Evolutionary conservation across 768 basidiomycete genomes (phyloP).

Genomic region (Rickenella mellea): DNA sequence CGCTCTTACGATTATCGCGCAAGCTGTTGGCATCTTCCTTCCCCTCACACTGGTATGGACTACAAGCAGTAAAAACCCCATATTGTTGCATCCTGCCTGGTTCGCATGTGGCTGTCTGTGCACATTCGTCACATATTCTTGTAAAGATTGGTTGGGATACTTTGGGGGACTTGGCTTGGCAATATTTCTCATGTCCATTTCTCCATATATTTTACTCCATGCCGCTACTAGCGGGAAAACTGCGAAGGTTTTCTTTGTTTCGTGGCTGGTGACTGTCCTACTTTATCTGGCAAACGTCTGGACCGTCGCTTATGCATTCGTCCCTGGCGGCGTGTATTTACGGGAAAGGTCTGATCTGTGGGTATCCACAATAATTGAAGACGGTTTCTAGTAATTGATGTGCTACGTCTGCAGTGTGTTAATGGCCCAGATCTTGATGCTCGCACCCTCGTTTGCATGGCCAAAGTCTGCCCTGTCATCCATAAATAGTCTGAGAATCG

Average conservation of each 20-base stretch:
- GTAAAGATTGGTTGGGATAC: slow-evolving; percentile 64
- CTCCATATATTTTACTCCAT: slow-evolving; percentile 43
- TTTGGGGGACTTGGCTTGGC: slow-evolving; percentile 53
- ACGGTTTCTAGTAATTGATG: not conserved
- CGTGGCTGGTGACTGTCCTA: slow-evolving; percentile 51
- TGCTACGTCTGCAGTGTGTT: slow-evolving; percentile 37
- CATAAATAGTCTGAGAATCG: no score
- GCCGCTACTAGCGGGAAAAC: slow-evolving; percentile 32
- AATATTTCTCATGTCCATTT: slow-evolving; percentile 53
- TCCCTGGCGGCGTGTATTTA: slow-evolving; percentile 67
- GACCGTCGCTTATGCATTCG: slow-evolving; percentile 87
- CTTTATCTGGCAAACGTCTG: slow-evolving; percentile 64
- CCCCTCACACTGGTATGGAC: slow-evolving; percentile 17
- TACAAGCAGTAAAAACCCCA: not conserved
- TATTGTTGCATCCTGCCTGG: slow-evolving; percentile 40
- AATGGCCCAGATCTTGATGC: slow-evolving; percentile 37
- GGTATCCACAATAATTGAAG: slow-evolving; percentile 17
- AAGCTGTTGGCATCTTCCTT: slow-evolving; percentile 45
- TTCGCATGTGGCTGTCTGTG: slow-evolving; percentile 43
- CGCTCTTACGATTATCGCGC: slow-evolving; percentile 55
- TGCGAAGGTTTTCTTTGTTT: slow-evolving; percentile 42
- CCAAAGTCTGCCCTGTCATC: slow-evolving; percentile 14
- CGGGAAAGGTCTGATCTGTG: slow-evolving; percentile 72
- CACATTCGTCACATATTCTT: slow-evolving; percentile 46
- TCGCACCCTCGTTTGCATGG: slow-evolving; percentile 40